Conservation (phyloP, 441 rosid genomes). For the Gossypium schwendimanii region DNA sequence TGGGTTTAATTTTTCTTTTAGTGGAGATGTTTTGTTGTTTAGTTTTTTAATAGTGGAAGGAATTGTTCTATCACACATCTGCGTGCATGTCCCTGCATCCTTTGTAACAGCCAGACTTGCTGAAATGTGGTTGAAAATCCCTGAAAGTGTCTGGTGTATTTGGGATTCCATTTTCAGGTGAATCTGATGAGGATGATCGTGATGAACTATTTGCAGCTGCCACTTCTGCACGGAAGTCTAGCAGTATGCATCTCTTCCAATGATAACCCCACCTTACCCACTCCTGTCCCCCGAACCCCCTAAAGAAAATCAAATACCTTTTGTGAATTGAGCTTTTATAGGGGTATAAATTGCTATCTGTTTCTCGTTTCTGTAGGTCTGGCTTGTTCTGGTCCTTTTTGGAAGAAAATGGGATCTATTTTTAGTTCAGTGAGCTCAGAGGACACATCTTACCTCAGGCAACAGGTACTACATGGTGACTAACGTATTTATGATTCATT, state of each 20-base stretch:
- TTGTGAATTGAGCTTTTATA: background rate
- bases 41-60: background rate
- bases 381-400: conserved; percentile 66
- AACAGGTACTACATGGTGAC: conserved; percentile 52
- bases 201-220: conserved; percentile 86
- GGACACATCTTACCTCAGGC: conserved; percentile 59
- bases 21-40: background rate
- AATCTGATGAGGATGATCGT: conserved; percentile 81
- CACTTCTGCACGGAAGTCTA: conserved; percentile 59
- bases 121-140: conserved; percentile 1
- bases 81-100: background rate
- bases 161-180: conserved; percentile 47
- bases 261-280: background rate
- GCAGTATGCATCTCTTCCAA: conserved; percentile 37
- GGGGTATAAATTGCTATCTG: background rate
- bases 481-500: conserved; percentile 10
- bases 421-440: conserved; percentile 56
- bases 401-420: conserved; percentile 81
- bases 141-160: background rate
- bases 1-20: background rate
- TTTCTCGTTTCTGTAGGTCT: conserved; percentile 40
- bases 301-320: background rate
- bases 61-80: background rate
- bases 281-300: background rate
- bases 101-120: background rate